Evolutionary conservation across 805 yeast genomes (phyloP).

Genomic region (Pichia paraexigua): DNA sequence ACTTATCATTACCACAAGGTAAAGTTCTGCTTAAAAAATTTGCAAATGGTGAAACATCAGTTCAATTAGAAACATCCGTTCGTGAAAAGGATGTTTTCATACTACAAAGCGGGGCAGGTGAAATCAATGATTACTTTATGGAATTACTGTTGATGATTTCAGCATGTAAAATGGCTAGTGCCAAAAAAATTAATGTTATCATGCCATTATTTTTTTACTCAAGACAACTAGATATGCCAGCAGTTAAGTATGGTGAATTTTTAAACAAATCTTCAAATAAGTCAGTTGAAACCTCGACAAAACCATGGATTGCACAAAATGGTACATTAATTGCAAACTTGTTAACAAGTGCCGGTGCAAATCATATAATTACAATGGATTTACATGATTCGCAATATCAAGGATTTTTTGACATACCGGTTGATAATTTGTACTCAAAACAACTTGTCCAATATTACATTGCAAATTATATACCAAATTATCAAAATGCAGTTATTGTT

Average conservation of each 20-base stretch:
- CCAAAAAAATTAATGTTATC: constrained; percentile 82
- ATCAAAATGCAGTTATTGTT: constrained; percentile 78
- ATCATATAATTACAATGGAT: constrained; percentile 95
- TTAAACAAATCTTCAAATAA: constrained; percentile 8
- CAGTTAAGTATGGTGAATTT: constrained; percentile 56
- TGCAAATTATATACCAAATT: constrained; percentile 65
- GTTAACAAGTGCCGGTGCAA: constrained; percentile 89
- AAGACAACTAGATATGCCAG: constrained; percentile 91
- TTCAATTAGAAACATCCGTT: constrained; percentile 78
- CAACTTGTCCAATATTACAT: constrained; percentile 86
- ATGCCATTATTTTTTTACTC: constrained; percentile 92
- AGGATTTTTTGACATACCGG: constrained; percentile 94
- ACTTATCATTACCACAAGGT: constrained; percentile 68
- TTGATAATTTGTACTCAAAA: constrained; percentile 84
- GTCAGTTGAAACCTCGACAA: constrained; percentile 34
- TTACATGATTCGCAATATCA: constrained; percentile 97
- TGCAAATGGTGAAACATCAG: constrained; percentile 91
- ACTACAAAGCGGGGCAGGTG: constrained; percentile 79
- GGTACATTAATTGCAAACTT: constrained; percentile 89
- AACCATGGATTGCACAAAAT: constrained; percentile 92
- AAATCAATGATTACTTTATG: constrained; percentile 79
- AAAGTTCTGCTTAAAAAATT: constrained; percentile 55
- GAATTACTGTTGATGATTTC: constrained; percentile 76
- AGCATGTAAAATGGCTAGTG: constrained; percentile 91
- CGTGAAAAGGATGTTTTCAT: constrained; percentile 95